Base-by-base conservation (phyloP, 1,284 basidiomycete species). In the Cystobasidium pallidum region DNA sequence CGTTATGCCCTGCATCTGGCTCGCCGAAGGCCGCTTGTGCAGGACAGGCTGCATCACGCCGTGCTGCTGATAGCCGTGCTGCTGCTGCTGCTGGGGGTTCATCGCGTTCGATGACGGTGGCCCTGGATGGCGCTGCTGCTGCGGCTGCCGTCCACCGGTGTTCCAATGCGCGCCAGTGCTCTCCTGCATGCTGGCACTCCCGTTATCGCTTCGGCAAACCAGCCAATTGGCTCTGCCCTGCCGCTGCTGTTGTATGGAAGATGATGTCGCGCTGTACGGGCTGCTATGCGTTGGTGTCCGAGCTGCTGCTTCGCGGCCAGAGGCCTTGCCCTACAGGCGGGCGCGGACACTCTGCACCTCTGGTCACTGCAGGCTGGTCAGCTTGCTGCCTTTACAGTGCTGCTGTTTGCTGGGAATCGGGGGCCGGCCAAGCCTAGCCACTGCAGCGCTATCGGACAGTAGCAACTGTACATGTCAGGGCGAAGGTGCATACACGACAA, bases 1-100 rank as follows among this genome's bases (percentile, higher is more conserved):
- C 10, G 28, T 28, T 2, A 66, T 19, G 2, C 51, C 64, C 47
- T 66, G 64, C 51, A 66, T 54, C 36, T 66, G 64, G 26, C 64
- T 66, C 34, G 51, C 43, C 4, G 64, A 66, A 39, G 49, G 47
- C 3, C 64, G 64, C 51, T 66, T 66, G 13, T 52, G 47, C 10
- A 66, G 32, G 13, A 57, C 51, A 8, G 62, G 62, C 26, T 47
- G 45, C 21, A 13, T 36, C 15, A 64, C 3, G 17, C 13, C 17
- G 24, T 34, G 34, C 52, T 52, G 64, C 19, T 43, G 51, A 21
- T 55, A 32, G 15, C 36, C 24, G 7, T 55, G 64, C 17, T 43
- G 30, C 36, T 52, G 36, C 36, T 39, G 6, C 6, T 39, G 36
- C 36, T 39, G 36, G 36, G 36, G 45, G 21, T 54, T 26, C 47